Percentiles rank a stretch among this genome's conserved stretches.
phyloP scores from a whole-genome alignment of 495 filamentous ascomycete genomes.

The Aspergillus sclerotioniger region DNA sequence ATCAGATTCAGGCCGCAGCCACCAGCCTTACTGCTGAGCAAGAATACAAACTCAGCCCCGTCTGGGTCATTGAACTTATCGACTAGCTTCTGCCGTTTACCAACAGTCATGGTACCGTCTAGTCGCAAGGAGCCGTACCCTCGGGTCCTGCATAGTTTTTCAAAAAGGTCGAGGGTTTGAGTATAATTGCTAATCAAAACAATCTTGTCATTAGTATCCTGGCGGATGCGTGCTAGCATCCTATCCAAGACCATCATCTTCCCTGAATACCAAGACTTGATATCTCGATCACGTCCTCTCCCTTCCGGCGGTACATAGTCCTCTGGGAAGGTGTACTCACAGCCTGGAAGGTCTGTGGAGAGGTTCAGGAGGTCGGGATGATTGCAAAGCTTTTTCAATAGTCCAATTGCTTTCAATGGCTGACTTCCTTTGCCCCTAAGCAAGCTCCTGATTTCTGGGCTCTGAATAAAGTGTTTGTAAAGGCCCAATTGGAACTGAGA shows the following conservation, averaged over 20 bases:
- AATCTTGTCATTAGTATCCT: slow-evolving; percentile 98
- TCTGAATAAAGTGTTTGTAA: slow-evolving; percentile 96
- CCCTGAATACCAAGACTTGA: slow-evolving; percentile 94
- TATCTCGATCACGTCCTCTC: slow-evolving; percentile 83
- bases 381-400: slow-evolving; percentile 98
- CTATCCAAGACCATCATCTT: slow-evolving; percentile 98
- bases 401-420: slow-evolving; percentile 90
- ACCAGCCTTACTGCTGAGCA: slow-evolving; percentile 94
- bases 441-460: slow-evolving; percentile 89
- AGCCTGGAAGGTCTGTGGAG: slow-evolving; percentile 80
- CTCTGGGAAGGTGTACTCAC: slow-evolving; percentile 76
- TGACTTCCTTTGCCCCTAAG: slow-evolving; percentile 94
- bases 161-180: slow-evolving; percentile 92
- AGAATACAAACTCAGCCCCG: slow-evolving; percentile 87
- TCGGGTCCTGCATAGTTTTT: slow-evolving; percentile 80
- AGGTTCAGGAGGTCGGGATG: slow-evolving; percentile 92
- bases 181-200: slow-evolving; percentile 99
- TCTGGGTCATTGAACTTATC: slow-evolving; percentile 98
- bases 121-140: slow-evolving; percentile 84
- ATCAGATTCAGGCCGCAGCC: slow-evolving; percentile 97
- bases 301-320: slow-evolving; percentile 87
- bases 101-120: slow-evolving; percentile 96
- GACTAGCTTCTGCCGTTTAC: slow-evolving; percentile 93
- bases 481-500: slow-evolving; percentile 88
- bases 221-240: slow-evolving; percentile 94